A percentile compares a stretch with the other conserved stretches of the same genome.
Conservation (phyloP, 352 stramenopile species). For the Globisporangium lucens region DNA sequence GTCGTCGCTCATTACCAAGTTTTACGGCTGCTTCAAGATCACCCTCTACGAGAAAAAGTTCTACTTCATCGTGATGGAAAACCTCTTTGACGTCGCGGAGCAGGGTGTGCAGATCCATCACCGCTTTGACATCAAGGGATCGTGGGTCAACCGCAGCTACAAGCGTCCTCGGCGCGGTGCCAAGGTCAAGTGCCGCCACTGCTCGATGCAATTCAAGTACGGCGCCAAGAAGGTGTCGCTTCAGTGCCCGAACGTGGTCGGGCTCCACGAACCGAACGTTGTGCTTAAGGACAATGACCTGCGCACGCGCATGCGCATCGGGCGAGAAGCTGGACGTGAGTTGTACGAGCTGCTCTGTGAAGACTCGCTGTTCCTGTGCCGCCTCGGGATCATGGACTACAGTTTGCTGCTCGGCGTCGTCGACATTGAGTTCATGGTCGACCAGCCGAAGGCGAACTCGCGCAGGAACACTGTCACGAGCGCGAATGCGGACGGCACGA, state of each 20-base stretch:
- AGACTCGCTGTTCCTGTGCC: constrained; percentile 75
- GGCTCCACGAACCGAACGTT: constrained; percentile 78
- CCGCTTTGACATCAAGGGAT: constrained; percentile 90
- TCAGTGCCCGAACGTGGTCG: constrained; percentile 79
- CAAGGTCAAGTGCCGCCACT: constrained; percentile 84
- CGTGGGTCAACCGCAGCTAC: constrained; percentile 89
- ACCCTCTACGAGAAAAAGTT: constrained; percentile 88
- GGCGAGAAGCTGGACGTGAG: constrained; percentile 40
- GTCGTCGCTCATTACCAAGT: constrained; percentile 82
- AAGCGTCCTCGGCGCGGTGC: constrained; percentile 64
- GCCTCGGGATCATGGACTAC: constrained; percentile 90
- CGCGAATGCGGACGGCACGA: constrained; percentile 19
- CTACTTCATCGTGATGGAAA: constrained; percentile 93
- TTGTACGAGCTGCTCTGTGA: constrained; percentile 66
- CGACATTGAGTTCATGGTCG: constrained; percentile 80
- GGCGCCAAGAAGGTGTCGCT: constrained; percentile 58
- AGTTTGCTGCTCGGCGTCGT: constrained; percentile 84
- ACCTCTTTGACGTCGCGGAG: constrained; percentile 80
- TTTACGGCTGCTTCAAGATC: constrained; percentile 90
- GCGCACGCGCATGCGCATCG: constrained; percentile 78
- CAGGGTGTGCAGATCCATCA: constrained; percentile 77
- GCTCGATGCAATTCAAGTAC: constrained; percentile 85
- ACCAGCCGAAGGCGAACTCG: constrained; percentile 30
- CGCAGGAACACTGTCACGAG: constrained; percentile 32
- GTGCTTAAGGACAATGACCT: constrained; percentile 89